phyloP scores from a whole-genome alignment of 2,329 filamentous ascomycete genomes.

The Fusarium dlaminii region DNA sequence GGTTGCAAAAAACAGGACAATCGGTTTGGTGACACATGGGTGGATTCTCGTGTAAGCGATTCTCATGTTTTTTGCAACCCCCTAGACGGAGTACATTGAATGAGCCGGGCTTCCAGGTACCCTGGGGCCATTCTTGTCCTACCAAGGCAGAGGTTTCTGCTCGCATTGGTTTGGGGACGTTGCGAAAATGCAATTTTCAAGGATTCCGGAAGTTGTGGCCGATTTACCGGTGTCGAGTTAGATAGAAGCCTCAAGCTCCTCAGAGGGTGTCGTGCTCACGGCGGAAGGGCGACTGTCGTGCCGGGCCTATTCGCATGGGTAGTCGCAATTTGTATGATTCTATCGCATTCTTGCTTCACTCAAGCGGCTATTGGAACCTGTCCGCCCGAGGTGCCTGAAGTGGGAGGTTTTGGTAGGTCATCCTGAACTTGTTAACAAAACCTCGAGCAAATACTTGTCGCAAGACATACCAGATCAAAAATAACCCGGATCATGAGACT shows the following conservation, averaged over 20 bases:
- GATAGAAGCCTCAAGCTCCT: background rate
- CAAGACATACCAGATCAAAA: conserved; percentile 78
- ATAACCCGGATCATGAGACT: conserved; percentile 97
- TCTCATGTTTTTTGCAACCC: background rate
- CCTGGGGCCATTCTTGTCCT: background rate
- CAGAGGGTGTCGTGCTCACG: background rate
- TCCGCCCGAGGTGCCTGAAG: conserved; percentile 44
- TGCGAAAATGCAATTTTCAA: background rate
- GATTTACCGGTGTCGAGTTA: background rate
- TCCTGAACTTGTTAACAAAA: conserved; percentile 47
- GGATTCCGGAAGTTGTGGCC: background rate
- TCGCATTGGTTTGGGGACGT: background rate
- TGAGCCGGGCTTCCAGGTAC: background rate
- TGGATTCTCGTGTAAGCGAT: background rate
- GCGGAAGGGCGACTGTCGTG: background rate
- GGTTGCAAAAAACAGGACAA: background rate
- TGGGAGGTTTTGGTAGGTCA: conserved; percentile 54
- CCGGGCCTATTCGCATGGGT: background rate
- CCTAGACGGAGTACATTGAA: background rate
- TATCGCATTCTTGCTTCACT: conserved; percentile 17
- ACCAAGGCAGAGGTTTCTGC: background rate
- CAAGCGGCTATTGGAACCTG: conserved; percentile 55
- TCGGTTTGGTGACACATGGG: background rate
- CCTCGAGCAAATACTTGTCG: background rate
- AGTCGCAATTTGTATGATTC: background rate